These are phyloP conservation scores for Fusarium coicis DNA, from an alignment of 2,329 filamentous ascomycete species.

Conservation along the genomic window DNA sequence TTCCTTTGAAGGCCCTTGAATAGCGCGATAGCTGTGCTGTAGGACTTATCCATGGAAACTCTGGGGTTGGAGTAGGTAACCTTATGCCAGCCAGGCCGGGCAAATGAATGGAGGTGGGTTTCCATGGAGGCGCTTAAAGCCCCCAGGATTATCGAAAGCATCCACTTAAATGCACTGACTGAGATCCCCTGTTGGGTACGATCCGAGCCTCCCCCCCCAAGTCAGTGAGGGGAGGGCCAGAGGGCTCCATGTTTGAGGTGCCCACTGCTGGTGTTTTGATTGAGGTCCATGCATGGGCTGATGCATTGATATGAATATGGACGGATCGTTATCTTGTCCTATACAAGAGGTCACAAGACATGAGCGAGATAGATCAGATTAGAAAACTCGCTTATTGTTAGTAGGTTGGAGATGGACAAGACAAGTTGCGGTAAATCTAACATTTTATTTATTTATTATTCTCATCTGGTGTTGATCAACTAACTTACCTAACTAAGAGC, in stretches of 20 bases:
- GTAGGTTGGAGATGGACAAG: background rate
- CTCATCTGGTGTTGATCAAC: background rate
- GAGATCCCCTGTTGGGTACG: slow-evolving; percentile 20
- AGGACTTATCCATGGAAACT: slow-evolving; percentile 14
- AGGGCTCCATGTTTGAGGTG: slow-evolving; percentile 15
- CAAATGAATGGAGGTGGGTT: background rate
- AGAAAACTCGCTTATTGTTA: background rate
- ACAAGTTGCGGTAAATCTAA: slow-evolving; percentile 9
- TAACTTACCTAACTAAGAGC: background rate
- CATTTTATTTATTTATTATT: background rate
- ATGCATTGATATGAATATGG: slow-evolving; percentile 10
- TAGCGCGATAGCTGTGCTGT: slow-evolving; percentile 5
- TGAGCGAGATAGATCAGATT: background rate
- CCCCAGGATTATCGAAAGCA: slow-evolving; percentile 15
- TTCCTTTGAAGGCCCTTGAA: slow-evolving; percentile 1
- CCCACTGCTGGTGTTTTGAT: background rate
- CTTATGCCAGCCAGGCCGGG: background rate
- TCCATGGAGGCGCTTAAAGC: slow-evolving; percentile 8
- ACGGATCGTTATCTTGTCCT: slow-evolving; percentile 18
- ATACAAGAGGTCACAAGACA: slow-evolving; percentile 13
- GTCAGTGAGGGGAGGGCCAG: background rate
- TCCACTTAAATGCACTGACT: slow-evolving; percentile 18
- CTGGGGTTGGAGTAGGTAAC: slow-evolving; percentile 5
- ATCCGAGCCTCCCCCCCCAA: slow-evolving; percentile 22
- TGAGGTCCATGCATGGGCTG: background rate